Evolutionary conservation across 202 grass and related monocot genomes (phyloP).

Genomic region (Carex sylvatica): DNA sequence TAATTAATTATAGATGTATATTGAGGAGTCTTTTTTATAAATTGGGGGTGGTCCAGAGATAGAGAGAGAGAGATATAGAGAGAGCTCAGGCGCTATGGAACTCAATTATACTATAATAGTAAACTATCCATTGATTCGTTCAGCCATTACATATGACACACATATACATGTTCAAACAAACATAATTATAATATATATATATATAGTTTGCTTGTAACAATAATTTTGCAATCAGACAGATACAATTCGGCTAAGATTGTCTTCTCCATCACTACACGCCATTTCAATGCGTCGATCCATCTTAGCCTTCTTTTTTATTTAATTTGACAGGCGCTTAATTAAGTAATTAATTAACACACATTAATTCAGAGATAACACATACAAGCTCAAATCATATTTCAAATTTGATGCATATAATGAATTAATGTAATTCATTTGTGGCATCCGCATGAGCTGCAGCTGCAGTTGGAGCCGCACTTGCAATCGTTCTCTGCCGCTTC

Average conservation of each 20-base stretch:
- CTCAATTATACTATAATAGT: background rate
- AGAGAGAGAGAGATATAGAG: too few species aligned
- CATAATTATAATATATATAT: too few species aligned
- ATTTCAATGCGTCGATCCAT: background rate
- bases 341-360: background rate
- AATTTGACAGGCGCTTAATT: background rate
- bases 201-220: background rate
- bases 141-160: background rate
- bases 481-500: conserved; percentile 36
- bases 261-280: background rate
- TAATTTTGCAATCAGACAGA: background rate
- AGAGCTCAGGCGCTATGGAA: background rate
- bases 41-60: background rate
- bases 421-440: background rate
- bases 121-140: background rate
- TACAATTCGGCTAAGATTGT: background rate
- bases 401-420: background rate
- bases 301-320: background rate
- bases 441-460: conserved; percentile 52
- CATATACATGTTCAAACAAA: background rate
- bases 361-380: background rate
- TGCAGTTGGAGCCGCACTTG: conserved; percentile 51
- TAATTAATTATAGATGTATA: too few species aligned
- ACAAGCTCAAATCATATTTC: background rate
- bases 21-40: too few species aligned